A percentile compares a stretch with the other conserved stretches of the same genome.
These are phyloP conservation scores for Lasiosphaeria miniovina DNA, from an alignment of 495 filamentous ascomycete species.

Conservation along the genomic window DNA sequence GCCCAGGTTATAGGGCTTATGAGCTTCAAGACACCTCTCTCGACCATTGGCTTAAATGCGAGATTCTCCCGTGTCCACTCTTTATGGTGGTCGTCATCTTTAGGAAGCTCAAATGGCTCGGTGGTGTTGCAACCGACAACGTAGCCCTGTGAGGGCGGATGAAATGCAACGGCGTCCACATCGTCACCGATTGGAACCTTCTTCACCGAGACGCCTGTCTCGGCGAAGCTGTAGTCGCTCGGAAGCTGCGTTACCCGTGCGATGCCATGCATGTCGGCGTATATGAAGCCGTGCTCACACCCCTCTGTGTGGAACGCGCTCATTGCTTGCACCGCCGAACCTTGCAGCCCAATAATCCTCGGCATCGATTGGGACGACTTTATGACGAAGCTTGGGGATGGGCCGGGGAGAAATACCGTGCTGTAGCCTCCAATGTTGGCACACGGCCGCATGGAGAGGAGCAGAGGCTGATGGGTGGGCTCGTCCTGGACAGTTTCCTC, in stretches of 20 bases:
- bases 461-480: slow-evolving; percentile 38
- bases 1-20: slow-evolving; percentile 71
- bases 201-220: slow-evolving; percentile 65
- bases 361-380: slow-evolving; percentile 73
- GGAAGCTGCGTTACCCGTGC: slow-evolving; percentile 69
- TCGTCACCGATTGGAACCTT: slow-evolving; percentile 69
- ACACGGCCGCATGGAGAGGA: slow-evolving; percentile 58
- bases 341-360: slow-evolving; percentile 66
- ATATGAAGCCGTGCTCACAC: slow-evolving; percentile 80
- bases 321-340: slow-evolving; percentile 60
- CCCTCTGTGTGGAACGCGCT: slow-evolving; percentile 67
- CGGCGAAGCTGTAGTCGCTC: slow-evolving; percentile 56
- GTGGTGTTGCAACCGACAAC: slow-evolving; percentile 65
- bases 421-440: slow-evolving; percentile 69
- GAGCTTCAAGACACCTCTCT: slow-evolving; percentile 68
- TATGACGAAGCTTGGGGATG: slow-evolving; percentile 73
- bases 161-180: slow-evolving; percentile 71
- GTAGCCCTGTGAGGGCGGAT: slow-evolving; percentile 68
- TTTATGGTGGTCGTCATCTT: slow-evolving; percentile 76
- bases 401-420: slow-evolving; percentile 75
- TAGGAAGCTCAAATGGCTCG: slow-evolving; percentile 74
- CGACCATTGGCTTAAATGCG: slow-evolving; percentile 63
- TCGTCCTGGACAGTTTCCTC: slow-evolving; percentile 37
- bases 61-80: slow-evolving; percentile 70
- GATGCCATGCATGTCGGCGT: slow-evolving; percentile 63